Evolutionary conservation across 1,139 yeast genomes (phyloP), one percentile per base, ranked within the genome.

Genomic region (Diutina siamensis): DNA sequence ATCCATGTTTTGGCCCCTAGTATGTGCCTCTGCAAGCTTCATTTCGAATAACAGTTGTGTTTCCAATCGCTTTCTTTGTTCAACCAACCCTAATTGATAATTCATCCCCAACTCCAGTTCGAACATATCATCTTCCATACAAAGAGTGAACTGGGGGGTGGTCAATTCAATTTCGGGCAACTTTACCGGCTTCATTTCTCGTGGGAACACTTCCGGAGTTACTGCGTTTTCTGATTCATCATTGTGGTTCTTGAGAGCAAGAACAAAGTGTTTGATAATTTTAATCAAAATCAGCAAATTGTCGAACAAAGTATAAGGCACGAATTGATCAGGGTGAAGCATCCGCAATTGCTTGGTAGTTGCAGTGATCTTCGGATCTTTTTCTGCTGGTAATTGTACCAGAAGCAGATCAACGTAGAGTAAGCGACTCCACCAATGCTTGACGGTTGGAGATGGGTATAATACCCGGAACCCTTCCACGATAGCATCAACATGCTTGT

Each of bases 101-200:
- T 85, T 80, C 74, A 83, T 73, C 40, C 76, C 77, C 48, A 89
- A 62, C 53, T 87, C 83, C 1, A 83, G 63, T 61, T 89, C 98
- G 59, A 92, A 87, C 4, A 94, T 62, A 82, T 65, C 10, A 64
- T 57, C 45, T 21, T 44, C 45, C 40, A 44, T 44, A 12, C n/a
- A 13, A 17, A 33, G 35, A 20, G 25, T 15, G 35, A 44, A 35
- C 17, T 17, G 8, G 2, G 28, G 35, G 12, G 22, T 28, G 21
- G 12, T 36, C 46, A 25, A 46, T 10, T 70, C 65, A 2, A 83
- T 65, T 19, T 63, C 62, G 0, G 94, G 94, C 10, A 84, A 50
- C 3, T 58, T 54, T 4, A 69, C 51, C 33, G 89, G 69, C 20
- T 61, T 51, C 45, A 74, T 70, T 45, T 62, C 66, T 4, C 56